Conservation (phyloP, 495 filamentous ascomycete species). For the Xylaria telfairii region DNA sequence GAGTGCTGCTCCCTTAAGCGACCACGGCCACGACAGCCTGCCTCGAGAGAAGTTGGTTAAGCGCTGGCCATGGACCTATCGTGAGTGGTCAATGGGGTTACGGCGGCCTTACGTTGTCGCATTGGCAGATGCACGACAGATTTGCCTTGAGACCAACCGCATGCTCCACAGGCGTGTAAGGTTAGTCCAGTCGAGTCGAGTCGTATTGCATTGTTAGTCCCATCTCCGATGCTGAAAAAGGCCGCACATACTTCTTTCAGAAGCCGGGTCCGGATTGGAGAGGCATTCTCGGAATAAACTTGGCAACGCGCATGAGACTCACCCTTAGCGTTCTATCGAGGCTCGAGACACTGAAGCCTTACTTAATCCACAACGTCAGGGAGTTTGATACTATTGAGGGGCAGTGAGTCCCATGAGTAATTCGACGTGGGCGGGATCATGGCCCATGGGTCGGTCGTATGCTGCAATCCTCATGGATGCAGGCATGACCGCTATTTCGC, state of each 20-base stretch:
- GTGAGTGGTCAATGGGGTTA: conserved; percentile 21
- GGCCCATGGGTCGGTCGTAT: too few relatives aligned
- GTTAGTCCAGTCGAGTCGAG: background rate
- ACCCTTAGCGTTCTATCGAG: background rate
- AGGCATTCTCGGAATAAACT: conserved; percentile 12
- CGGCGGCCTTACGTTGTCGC: conserved; percentile 10
- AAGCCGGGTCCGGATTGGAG: background rate
- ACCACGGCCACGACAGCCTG: background rate
- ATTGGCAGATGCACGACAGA: conserved; percentile 22
- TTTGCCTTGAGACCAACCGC: conserved; percentile 13
- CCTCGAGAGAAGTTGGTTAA: conserved; percentile 2
- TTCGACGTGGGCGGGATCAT: background rate
- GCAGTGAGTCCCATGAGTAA: background rate
- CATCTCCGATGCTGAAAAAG: conserved; percentile 15
- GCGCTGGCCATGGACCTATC: background rate
- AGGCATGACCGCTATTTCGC: conserved; percentile 8
- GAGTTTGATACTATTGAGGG: background rate
- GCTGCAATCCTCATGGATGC: background rate
- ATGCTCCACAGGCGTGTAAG: conserved; percentile 8
- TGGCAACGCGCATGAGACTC: background rate
- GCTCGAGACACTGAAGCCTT: background rate
- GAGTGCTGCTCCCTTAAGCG: background rate
- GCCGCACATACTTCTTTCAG: conserved; percentile 19
- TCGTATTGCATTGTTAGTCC: conserved; percentile 12
- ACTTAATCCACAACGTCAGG: background rate